Evolutionary conservation across 2,329 filamentous ascomycete genomes (phyloP).

Genomic region (Aspergillus tanneri): DNA sequence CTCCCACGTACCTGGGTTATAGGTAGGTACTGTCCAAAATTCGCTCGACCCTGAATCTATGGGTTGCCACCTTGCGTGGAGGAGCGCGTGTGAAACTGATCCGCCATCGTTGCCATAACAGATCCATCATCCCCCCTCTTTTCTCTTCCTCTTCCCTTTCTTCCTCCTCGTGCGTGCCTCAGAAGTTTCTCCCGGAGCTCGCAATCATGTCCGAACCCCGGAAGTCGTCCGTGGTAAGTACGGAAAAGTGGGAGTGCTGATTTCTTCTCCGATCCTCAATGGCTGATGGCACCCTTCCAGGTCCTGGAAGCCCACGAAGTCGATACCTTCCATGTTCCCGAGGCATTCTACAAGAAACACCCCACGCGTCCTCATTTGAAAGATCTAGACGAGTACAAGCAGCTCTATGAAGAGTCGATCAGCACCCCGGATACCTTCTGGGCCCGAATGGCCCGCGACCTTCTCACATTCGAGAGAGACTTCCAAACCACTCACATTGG

Average conservation of each 20-base stretch:
- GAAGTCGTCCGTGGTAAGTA: slow-evolving; percentile 44
- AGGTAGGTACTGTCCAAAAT: not conserved
- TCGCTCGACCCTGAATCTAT: slow-evolving; percentile 1
- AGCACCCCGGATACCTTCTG: slow-evolving; percentile 87
- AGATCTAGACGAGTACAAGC: slow-evolving; percentile 61
- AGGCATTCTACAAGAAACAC: slow-evolving; percentile 59
- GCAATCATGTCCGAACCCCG: slow-evolving; percentile 41
- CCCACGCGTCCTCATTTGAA: slow-evolving; percentile 60
- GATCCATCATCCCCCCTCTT: not conserved
- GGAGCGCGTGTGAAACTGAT: not conserved
- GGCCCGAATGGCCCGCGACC: slow-evolving; percentile 79
- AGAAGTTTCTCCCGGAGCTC: slow-evolving; percentile 1
- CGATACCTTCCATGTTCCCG: slow-evolving; percentile 56
- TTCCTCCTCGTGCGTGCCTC: not conserved
- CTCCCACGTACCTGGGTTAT: not conserved
- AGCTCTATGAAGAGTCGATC: slow-evolving; percentile 78
- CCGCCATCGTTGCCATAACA: not conserved
- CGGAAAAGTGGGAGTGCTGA: no score
- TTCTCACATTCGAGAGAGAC: slow-evolving; percentile 85
- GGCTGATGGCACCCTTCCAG: slow-evolving; percentile 25
- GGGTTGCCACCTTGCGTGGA: not conserved
- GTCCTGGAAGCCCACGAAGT: slow-evolving; percentile 50
- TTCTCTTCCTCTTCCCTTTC: not conserved
- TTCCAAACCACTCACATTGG: slow-evolving; percentile 87
- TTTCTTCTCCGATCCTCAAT: no score